Percentiles rank a stretch among this genome's conserved stretches.
These are phyloP conservation scores for Phlebiopsis flavidoalba DNA, from an alignment of 768 basidiomycete genomes.

Conservation along the genomic window DNA sequence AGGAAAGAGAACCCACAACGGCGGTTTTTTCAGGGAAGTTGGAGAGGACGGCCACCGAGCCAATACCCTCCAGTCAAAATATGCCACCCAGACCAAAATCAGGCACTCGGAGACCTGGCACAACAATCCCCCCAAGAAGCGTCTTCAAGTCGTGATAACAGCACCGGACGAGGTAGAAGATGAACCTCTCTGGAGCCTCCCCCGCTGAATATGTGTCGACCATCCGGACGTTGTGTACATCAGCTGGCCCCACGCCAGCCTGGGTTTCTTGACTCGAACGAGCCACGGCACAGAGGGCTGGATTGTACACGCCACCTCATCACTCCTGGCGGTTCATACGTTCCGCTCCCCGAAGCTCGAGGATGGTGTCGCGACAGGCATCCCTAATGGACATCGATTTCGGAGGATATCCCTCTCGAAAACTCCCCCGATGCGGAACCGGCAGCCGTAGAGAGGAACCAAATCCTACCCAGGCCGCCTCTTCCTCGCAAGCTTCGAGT, in stretches of 20 bases:
- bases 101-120: slow-evolving; percentile 4
- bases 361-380: background rate
- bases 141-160: too few relatives aligned
- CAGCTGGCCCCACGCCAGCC: background rate
- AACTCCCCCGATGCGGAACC: background rate
- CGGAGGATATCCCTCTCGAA: background rate
- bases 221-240: background rate
- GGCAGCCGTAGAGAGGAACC: too few relatives aligned
- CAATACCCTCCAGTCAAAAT: background rate
- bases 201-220: background rate
- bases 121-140: background rate
- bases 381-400: background rate
- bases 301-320: slow-evolving; percentile 47
- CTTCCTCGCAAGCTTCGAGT: background rate
- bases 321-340: slow-evolving; percentile 49
- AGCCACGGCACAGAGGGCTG: slow-evolving; percentile 34
- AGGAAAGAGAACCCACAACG: slow-evolving; percentile 11
- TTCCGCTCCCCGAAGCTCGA: slow-evolving; percentile 27
- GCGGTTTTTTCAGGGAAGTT: too few relatives aligned
- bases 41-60: slow-evolving; percentile 11
- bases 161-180: too few relatives aligned
- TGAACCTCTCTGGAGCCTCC: too few relatives aligned
- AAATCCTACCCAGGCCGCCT: background rate
- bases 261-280: slow-evolving; percentile 30
- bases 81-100: background rate